A percentile compares a stretch with the other conserved stretches of the same genome.
phyloP scores from a whole-genome alignment of 2,329 filamentous ascomycete genomes.

The Calonectria multiphialidica region DNA sequence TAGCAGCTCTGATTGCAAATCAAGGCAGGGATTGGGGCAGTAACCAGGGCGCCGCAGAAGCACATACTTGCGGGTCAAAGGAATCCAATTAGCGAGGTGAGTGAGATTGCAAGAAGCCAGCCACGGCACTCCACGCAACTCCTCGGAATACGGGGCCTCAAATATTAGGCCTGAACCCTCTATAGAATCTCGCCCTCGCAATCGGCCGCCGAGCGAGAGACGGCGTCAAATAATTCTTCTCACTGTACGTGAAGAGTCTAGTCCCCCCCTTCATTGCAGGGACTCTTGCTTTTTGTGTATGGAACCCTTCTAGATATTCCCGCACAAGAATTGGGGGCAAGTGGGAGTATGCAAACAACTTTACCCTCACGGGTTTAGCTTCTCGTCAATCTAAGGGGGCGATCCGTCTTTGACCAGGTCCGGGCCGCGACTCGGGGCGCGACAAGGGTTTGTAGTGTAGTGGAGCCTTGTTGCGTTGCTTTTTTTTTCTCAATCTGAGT shows the following conservation, averaged over 20 bases:
- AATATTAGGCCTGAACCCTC: not conserved
- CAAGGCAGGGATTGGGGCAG: not conserved
- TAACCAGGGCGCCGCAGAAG: not conserved
- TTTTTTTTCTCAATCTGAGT: not conserved
- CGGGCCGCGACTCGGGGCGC: constrained; percentile 10
- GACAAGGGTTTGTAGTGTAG: not conserved
- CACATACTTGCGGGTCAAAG: not conserved
- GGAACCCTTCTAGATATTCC: not conserved
- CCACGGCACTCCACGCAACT: not conserved
- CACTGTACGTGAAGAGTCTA: not conserved
- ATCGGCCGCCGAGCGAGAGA: not conserved
- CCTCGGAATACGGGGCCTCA: not conserved
- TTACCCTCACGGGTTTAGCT: not conserved
- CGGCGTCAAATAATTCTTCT: not conserved
- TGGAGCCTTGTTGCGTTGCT: not conserved
- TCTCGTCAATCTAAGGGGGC: not conserved
- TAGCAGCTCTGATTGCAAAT: not conserved
- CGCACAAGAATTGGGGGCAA: not conserved
- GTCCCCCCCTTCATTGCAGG: not conserved
- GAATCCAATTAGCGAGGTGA: not conserved
- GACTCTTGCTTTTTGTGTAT: not conserved
- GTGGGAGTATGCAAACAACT: not conserved
- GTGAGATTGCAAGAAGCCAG: not conserved
- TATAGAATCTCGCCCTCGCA: not conserved
- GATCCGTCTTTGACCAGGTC: constrained; percentile 12